Base-by-base conservation (phyloP, 2,329 filamentous ascomycete species). In the Venturiaceae sp. region DNA sequence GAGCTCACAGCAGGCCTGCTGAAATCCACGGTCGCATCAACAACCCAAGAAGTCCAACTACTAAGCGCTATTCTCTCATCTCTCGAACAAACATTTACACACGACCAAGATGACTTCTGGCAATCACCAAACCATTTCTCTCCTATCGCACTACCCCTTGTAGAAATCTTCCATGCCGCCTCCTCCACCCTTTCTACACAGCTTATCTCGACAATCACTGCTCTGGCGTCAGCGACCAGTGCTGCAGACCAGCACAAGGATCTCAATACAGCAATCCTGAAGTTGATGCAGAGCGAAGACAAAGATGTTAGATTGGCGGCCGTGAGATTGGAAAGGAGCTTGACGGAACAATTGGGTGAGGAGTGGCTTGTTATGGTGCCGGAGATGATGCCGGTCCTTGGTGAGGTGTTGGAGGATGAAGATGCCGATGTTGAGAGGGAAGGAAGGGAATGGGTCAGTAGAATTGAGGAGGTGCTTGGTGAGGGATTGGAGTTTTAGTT, bases 301-400 rank as follows among this genome's bases (percentile, higher is more conserved):
- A 77, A 87, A 7, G 78, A 82, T 26, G 86, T 92, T 7, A 82
- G 94, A 16, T 77, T 97, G 34, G 90, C 88, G 1, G 90, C 90
- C 0, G 86, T 99, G 36, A 85, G 85, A 72, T 87, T 87, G 64
- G 84, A 97, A 75, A 87, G 91, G 68, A 82, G 81, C 14, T 77
- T 97, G 62, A 95, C 91, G 13, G 84, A 88, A 64, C 79, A 83
- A 53, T 74, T 97, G 28, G 92, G 92, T 60, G 92, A 97, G 71
- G 94, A 99, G 69, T 99, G 94, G 94, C 75, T 99, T 60, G 83
- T 85, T 1, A 82, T 95, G 76, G 72, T 97, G 68, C 90, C 92
- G 0, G 94, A 99, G 80, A 97, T 96, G 87, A 75, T 99, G 70
- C 92, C 95, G 21, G 90, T 92, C 63, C 96, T 99, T 66, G 95